Base-by-base conservation (phyloP, 371 early-diverging fungal species). In the Mucor irregularis region DNA sequence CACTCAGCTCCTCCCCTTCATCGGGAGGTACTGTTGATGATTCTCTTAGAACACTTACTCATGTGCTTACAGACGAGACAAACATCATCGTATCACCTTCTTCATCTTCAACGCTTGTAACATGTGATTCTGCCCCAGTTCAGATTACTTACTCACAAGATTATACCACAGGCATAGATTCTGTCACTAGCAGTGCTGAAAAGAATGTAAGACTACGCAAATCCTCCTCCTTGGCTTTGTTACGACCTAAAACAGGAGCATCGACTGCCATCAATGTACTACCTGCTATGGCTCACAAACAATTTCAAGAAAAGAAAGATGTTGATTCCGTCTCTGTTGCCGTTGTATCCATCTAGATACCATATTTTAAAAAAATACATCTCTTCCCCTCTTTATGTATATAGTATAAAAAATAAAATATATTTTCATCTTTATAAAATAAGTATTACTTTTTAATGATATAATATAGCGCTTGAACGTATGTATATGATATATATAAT, bases 191-290 rank as follows among this genome's bases (percentile, higher is more conserved):
- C 13, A 28, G 31, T 17, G 25, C 17, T 16, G 34, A 30, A 1
- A 26, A 45, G 1, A 44, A 37, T 0, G 14, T 35, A 0, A 33
- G 53, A 31, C 31, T 66, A 14, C 53, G 58, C 31, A 66, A 66
- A 45, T 54, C 58, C 10, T 34, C 55, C 19, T 66, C 66, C 3
- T 42, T 61, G 21, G 66, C 62, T 19, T 38, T 61, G 14, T 42
- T 66, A 13, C 35, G 45, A 24, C 39, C 62, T 14, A 66, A 66
- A 50, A 57, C 62, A 33, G 53, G 35, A 14, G 66, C 66, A 6
- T 66, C 62, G 8, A 61, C 62, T 10, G 66, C 62, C 29, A 35
- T 64, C 19, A 58, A 66, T 48, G 55, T 66, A 26, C 57, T 55
- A 25, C 62, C 66, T 17, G 61, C 66, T 43, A 57, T 58, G 50